Evolutionary conservation across 768 basidiomycete species (phyloP), one percentile per base, ranked within the genome.

Genomic region (Chiua virens): DNA sequence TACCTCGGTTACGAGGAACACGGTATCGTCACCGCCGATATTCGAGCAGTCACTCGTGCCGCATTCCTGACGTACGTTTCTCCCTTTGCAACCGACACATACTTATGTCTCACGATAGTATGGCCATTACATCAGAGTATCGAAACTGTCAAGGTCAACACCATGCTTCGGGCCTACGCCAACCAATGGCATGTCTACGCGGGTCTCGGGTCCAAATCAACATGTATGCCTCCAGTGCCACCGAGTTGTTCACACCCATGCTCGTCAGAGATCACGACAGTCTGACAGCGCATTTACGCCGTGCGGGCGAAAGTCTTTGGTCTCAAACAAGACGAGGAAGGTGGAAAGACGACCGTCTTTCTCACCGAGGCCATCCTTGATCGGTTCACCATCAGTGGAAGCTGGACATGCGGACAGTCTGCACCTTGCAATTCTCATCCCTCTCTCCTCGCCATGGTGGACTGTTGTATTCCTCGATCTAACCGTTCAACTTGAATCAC

Each of bases 171-270:
- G 0, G 98, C 98, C 62, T 99, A 98, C 70, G 81, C 92, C 39
- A 97, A 94, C 70, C 88, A 93, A 54, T 99, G 94, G 94, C 96
- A 99, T 71, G 96, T 99, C 64, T 99, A 99, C 67, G 96, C 96
- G 15, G 96, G 97, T 2, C 81, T 99, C n/a, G 96, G 37, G 68
- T 78, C 2, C 96, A 98, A 66, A 98, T 99, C 57, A 79, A 97
- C 59, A 92, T 95, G 58, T 99, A 86, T 65, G 86, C 96, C 4
- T 80, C 81, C 52, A 88, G 86, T 62, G 83, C 85, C 9, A 89
- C 89, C 3, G 93, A 92, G 50, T 77, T 98, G 25, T 98, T 93
- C 79, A 98, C 98, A 70, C 78, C 98, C 64, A 98, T 99, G 94
- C 77, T 98, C 41, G 74, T 71, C 9, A 74, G 73, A 4, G 76